Percentiles rank a stretch among this genome's conserved stretches.
Evolutionary conservation across 768 basidiomycete genomes (phyloP).

Genomic region (Galerina marginata): DNA sequence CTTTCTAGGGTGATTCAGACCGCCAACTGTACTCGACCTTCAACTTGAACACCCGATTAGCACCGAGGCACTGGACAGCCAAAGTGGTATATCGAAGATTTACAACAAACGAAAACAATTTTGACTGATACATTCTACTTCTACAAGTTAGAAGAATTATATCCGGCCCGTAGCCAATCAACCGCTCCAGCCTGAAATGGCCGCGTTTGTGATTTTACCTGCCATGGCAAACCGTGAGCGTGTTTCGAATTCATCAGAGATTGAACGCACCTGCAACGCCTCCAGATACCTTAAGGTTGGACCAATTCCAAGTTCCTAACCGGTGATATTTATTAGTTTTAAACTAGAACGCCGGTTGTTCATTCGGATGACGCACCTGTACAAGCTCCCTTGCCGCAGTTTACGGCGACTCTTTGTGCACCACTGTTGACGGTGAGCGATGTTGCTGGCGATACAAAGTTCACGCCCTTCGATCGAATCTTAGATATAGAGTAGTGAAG

Average conservation of each 20-base stretch:
- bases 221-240: neutral
- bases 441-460: conserved; percentile 48
- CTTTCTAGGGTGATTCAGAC: too few species aligned
- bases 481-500: neutral
- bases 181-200: neutral
- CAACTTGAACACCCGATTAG: too few species aligned
- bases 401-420: conserved; percentile 55
- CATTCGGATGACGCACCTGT: conserved; percentile 23
- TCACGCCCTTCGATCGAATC: conserved; percentile 46
- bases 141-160: too few species aligned
- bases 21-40: too few species aligned
- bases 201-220: conserved; percentile 14
- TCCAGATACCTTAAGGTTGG: conserved; percentile 28
- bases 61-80: too few species aligned
- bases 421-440: conserved; percentile 46
- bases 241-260: neutral
- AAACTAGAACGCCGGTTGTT: too few species aligned
- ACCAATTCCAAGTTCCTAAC: conserved; percentile 28
- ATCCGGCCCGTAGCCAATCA: too few species aligned
- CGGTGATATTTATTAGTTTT: too few species aligned
- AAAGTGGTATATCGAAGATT: too few species aligned
- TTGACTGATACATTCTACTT: too few species aligned
- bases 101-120: too few species aligned
- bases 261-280: conserved; percentile 23
- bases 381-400: conserved; percentile 58